A percentile compares a stretch with the other conserved stretches of the same genome.
Conservation (phyloP, 192 early-diverging fungal species). For the Podila verticillata region DNA sequence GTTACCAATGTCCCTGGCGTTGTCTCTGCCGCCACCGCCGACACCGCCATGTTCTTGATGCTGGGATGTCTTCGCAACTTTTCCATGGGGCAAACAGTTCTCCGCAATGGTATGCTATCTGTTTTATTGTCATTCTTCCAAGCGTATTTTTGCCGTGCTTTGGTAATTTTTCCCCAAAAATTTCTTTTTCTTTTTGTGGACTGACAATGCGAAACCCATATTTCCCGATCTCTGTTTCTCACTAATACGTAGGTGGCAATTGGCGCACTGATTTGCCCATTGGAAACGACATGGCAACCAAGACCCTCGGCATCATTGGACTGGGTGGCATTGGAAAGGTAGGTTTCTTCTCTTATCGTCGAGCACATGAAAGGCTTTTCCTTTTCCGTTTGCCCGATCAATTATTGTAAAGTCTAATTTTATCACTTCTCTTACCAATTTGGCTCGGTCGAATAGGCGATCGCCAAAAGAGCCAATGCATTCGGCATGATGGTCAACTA, state of each 20-base stretch:
- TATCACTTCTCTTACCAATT: too few species aligned
- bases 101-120: constrained; percentile 48
- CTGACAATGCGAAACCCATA: neutral
- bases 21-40: constrained; percentile 53
- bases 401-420: neutral
- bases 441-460: constrained; percentile 29
- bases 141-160: neutral
- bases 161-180: too few species aligned
- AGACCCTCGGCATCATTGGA: constrained; percentile 58
- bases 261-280: constrained; percentile 44
- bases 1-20: constrained; percentile 58
- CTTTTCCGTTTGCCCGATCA: neutral
- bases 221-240: neutral
- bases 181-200: neutral
- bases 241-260: constrained; percentile 15
- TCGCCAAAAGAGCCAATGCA: constrained; percentile 57
- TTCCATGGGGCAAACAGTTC: constrained; percentile 30
- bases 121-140: neutral
- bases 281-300: constrained; percentile 53
- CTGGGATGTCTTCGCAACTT: constrained; percentile 59
- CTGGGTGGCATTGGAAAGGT: constrained; percentile 63
- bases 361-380: neutral
- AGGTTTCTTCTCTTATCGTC: neutral
- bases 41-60: constrained; percentile 58
- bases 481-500: constrained; percentile 62